Conservation (phyloP, 352 stramenopile genomes). For the Blastocystis sp. region DNA sequence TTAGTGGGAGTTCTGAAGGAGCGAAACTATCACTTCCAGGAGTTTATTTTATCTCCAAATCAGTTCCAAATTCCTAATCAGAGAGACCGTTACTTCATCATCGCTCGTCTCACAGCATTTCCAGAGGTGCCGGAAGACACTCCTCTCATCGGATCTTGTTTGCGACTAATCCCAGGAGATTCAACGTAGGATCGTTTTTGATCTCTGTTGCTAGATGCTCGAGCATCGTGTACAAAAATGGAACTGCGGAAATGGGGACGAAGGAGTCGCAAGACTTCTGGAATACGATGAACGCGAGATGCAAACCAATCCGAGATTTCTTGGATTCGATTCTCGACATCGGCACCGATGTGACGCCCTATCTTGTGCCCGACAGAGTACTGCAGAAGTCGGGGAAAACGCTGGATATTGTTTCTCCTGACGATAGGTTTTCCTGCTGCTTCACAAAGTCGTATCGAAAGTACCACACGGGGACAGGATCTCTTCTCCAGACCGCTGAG, state of each 20-base stretch:
- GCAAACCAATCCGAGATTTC: background rate
- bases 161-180: constrained; percentile 14
- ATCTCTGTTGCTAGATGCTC: background rate
- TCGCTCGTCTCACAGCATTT: constrained; percentile 6
- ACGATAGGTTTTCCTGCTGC: constrained; percentile 31
- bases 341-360: constrained; percentile 8
- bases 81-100: constrained; percentile 52
- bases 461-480: constrained; percentile 46
- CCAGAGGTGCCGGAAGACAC: constrained; percentile 26
- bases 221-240: constrained; percentile 48
- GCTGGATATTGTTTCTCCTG: constrained; percentile 48
- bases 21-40: constrained; percentile 6
- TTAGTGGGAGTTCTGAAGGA: background rate
- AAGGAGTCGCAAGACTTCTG: constrained; percentile 60
- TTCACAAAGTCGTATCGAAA: constrained; percentile 60
- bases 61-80: constrained; percentile 58
- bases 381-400: constrained; percentile 23
- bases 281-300: constrained; percentile 31
- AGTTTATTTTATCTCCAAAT: constrained; percentile 60
- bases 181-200: background rate
- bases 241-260: constrained; percentile 58
- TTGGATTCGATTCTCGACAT: background rate
- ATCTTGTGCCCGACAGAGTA: background rate
- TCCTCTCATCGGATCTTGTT: background rate
- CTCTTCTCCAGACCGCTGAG: constrained; percentile 1